A percentile compares a stretch with the other conserved stretches of the same genome.
These are phyloP conservation scores for Claviceps monticola DNA, from an alignment of 2,329 filamentous ascomycete species.

Conservation along the genomic window DNA sequence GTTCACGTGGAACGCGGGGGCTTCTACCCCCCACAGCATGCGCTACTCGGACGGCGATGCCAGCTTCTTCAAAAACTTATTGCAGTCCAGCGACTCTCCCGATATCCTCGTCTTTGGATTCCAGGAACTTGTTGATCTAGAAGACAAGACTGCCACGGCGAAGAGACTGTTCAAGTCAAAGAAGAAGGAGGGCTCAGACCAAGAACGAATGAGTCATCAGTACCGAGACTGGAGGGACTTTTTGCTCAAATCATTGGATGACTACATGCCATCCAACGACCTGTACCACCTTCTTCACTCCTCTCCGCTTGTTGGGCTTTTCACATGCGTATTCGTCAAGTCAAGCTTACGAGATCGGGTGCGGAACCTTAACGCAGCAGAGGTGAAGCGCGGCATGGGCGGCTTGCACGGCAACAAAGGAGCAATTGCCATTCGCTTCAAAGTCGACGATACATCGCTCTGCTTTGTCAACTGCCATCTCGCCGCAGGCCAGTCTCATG, in stretches of 20 bases:
- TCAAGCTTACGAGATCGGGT: constrained; percentile 63
- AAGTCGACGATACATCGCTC: constrained; percentile 82
- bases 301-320: constrained; percentile 76
- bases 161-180: constrained; percentile 87
- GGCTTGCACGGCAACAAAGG: constrained; percentile 95
- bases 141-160: constrained; percentile 95
- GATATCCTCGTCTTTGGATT: constrained; percentile 94
- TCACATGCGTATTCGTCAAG: constrained; percentile 92
- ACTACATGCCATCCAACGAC: constrained; percentile 63
- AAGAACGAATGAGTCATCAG: constrained; percentile 91
- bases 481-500: constrained; percentile 83
- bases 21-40: constrained; percentile 77
- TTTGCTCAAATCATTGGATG: constrained; percentile 66
- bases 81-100: constrained; percentile 63
- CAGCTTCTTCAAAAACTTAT: constrained; percentile 66
- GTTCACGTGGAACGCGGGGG: constrained; percentile 94
- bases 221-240: constrained; percentile 96
- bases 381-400: constrained; percentile 93
- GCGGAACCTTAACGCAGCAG: constrained; percentile 60
- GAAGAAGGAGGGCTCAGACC: constrained; percentile 67
- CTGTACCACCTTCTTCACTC: constrained; percentile 80
- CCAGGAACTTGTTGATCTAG: constrained; percentile 93
- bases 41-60: constrained; percentile 63
- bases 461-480: constrained; percentile 98
- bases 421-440: constrained; percentile 80